Conservation (phyloP, 1,284 basidiomycete genomes). For the Tranzscheliella williamsii region DNA sequence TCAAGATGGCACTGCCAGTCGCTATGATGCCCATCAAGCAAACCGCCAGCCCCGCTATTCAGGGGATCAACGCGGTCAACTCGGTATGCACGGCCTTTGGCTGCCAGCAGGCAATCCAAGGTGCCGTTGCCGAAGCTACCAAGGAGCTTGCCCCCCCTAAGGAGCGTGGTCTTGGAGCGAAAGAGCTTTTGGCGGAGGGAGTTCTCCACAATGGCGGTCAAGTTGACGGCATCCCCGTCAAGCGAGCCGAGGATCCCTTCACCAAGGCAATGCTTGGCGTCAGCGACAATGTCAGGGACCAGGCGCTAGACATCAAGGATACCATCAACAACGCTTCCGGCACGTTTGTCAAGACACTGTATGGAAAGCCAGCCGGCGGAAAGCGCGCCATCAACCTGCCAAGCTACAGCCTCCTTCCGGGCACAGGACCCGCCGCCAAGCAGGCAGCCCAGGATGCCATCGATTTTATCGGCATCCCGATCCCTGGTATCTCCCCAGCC, state of each 20-base stretch:
- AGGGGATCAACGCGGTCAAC: slow-evolving; percentile 20
- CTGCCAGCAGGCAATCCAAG: slow-evolving; percentile 6
- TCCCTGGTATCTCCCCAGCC: slow-evolving; percentile 18
- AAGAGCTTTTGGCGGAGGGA: slow-evolving; percentile 16
- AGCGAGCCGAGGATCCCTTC: slow-evolving; percentile 12
- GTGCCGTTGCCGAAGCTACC: slow-evolving; percentile 1
- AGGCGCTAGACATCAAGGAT: slow-evolving; percentile 11
- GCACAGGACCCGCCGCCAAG: slow-evolving; percentile 20
- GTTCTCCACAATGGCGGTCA: slow-evolving; percentile 6
- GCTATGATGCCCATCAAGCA: slow-evolving; percentile 13
- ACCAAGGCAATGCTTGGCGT: slow-evolving; percentile 7
- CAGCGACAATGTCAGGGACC: slow-evolving; percentile 16
- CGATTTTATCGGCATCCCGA: slow-evolving; percentile 15
- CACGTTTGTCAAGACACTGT: slow-evolving; percentile 35
- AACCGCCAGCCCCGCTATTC: slow-evolving; percentile 16
- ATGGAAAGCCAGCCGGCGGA: slow-evolving; percentile 13
- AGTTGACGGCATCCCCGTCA: slow-evolving; percentile 15
- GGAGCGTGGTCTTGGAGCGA: slow-evolving; percentile 12
- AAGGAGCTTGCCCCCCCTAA: slow-evolving; percentile 2
- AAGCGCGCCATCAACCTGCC: slow-evolving; percentile 13
- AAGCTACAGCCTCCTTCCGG: slow-evolving; percentile 14
- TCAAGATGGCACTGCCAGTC: slow-evolving; percentile 10
- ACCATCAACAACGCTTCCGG: slow-evolving; percentile 12
- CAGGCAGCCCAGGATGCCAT: slow-evolving; percentile 10
- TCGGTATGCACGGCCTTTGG: slow-evolving; percentile 13